Conservation (phyloP, 495 filamentous ascomycete genomes). For the Penicillium ucsense region DNA sequence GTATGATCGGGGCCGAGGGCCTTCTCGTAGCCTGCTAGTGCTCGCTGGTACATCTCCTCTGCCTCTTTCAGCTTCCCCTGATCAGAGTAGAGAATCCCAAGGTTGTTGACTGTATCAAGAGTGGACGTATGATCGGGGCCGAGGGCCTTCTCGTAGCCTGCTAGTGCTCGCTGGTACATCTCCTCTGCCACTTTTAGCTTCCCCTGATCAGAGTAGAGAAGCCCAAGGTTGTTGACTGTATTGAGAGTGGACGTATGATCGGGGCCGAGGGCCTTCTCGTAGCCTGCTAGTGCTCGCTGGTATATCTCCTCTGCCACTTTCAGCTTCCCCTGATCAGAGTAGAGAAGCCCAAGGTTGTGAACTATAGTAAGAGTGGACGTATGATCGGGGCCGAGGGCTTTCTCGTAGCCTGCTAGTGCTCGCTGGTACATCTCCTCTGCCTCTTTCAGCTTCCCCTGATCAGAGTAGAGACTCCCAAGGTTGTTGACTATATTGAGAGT, state of each 20-base stretch:
- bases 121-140: slow-evolving; percentile 23
- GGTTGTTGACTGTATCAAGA: slow-evolving; percentile 21
- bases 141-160: slow-evolving; percentile 21
- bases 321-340: slow-evolving; percentile 23
- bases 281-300: slow-evolving; percentile 15
- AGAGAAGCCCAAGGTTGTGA: slow-evolving; percentile 26
- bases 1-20: slow-evolving; percentile 22
- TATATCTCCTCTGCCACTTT: slow-evolving; percentile 28
- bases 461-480: slow-evolving; percentile 16
- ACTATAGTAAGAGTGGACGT: slow-evolving; percentile 18
- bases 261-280: slow-evolving; percentile 25
- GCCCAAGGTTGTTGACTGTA: slow-evolving; percentile 26
- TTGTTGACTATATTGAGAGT: slow-evolving; percentile 19
- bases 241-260: slow-evolving; percentile 24
- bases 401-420: slow-evolving; percentile 24
- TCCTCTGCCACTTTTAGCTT: slow-evolving; percentile 24
- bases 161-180: slow-evolving; percentile 23
- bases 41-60: slow-evolving; percentile 27
- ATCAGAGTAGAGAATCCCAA: slow-evolving; percentile 21
- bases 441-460: slow-evolving; percentile 19
- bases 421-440: slow-evolving; percentile 24
- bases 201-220: slow-evolving; percentile 19
- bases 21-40: slow-evolving; percentile 22
- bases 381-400: slow-evolving; percentile 23
- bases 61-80: slow-evolving; percentile 31